These are phyloP conservation scores for Protomyces gravidus DNA, from an alignment of 1,139 yeast genomes.

Conservation along the genomic window DNA sequence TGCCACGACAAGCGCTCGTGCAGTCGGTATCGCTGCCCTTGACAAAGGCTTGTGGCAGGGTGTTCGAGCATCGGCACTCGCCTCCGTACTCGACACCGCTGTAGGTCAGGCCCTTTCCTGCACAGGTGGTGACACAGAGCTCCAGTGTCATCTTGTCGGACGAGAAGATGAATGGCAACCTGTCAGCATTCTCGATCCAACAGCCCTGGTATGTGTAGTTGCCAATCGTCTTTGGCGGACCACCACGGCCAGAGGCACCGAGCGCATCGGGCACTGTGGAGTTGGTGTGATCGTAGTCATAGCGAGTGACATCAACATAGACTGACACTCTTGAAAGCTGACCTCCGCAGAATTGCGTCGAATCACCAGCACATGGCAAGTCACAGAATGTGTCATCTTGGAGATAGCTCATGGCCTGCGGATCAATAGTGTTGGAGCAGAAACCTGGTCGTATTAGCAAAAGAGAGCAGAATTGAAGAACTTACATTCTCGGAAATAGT, in stretches of 20 bases:
- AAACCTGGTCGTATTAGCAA: not conserved
- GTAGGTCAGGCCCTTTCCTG: not conserved
- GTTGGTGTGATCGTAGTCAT: not conserved
- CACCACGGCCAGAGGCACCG: slow-evolving; percentile 5
- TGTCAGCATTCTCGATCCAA: not conserved
- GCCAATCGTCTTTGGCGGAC: slow-evolving; percentile 1
- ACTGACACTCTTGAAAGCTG: not conserved
- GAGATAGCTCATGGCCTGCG: not conserved
- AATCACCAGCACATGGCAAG: slow-evolving; percentile 5
- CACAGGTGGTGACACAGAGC: not conserved
- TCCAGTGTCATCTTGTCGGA: not conserved
- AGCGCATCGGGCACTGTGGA: not conserved
- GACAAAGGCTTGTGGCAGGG: not conserved
- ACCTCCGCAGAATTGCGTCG: slow-evolving; percentile 7
- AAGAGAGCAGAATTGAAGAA: too few species aligned
- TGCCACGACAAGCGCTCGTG: not conserved
- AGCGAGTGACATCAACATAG: slow-evolving; percentile 2
- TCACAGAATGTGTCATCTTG: slow-evolving; percentile 2
- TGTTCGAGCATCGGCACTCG: not conserved
- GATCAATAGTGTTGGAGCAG: not conserved
- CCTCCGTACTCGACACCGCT: slow-evolving; percentile 6
- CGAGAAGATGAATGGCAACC: not conserved
- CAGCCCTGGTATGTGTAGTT: not conserved
- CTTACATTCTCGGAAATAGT: slow-evolving; percentile 6
- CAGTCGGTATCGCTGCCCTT: not conserved